Base-by-base conservation (phyloP, 768 basidiomycete genomes). In the Amanita phalloides region DNA sequence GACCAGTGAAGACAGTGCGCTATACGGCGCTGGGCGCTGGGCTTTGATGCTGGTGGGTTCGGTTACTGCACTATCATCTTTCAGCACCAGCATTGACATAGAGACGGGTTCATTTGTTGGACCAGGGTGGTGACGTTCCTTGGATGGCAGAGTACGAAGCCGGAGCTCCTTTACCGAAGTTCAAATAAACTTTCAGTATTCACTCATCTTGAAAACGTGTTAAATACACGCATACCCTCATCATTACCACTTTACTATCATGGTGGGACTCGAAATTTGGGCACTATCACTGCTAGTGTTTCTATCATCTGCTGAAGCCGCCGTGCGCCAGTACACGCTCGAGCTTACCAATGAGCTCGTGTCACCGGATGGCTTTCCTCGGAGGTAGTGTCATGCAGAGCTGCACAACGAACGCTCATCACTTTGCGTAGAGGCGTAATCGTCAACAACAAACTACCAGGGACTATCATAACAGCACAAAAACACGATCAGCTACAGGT, bases 401-500 rank as follows among this genome's bases (percentile, higher is more conserved):
- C 7, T 35, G 6, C 28, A 21, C 13, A 8, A 13, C 33, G 11
- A 48, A 48, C 25, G 14, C 47, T 48, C 47, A 46, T 17, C 17
- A 8, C 20, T 5, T 25, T 25, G 14, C n/a, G 13, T 38, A 51
- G 49, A 2, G 49, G n/a, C n/a, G 49, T 51, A 5, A 28, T 32
- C 10, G 49, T 42, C 10, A 51, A 51, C 17, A 23, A 37, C n/a
- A 7, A 32, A 6, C 23, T 42, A 8, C 66, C 66, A 48, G 65
- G 64, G 6, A 65, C 67, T 41, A 45, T 70, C 6, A 62, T 70
- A n/a, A 58, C 42, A 6, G 66, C 60, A 4, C 54, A 39, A 64
- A 70, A 64, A 66, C 64, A 52, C 30, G 5, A 13, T 10, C 17
- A 32, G n/a, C 47, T 13, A 45, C 48, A 14, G 25, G 47, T 33